Conservation (phyloP, 73 alveolate species). For the Paraurostyla sp. region DNA sequence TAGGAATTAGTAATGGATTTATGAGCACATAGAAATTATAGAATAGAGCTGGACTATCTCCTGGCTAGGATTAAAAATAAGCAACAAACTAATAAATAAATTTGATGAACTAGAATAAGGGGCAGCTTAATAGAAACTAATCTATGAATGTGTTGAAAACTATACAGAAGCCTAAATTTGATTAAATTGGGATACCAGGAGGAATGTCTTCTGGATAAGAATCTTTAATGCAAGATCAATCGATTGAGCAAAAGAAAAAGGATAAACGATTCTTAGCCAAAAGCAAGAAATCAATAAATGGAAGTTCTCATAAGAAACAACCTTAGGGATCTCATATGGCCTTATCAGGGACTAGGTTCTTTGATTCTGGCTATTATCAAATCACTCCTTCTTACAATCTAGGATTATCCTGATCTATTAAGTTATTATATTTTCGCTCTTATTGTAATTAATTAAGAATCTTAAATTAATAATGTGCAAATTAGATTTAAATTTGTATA, state of each 20-base stretch:
- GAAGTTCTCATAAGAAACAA: neutral
- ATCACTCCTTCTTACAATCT: neutral
- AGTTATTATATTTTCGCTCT: too few relatives aligned
- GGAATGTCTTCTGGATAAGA: neutral
- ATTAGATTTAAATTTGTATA: too few relatives aligned
- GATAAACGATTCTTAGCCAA: neutral
- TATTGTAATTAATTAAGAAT: too few relatives aligned
- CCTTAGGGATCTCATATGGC: constrained; percentile 1
- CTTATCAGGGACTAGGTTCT: neutral
- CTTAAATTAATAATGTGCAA: too few relatives aligned
- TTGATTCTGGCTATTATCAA: neutral
- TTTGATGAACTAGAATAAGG: neutral
- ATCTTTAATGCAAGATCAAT: neutral
- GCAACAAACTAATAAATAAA: neutral
- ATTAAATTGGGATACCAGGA: neutral
- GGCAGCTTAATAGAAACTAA: neutral
- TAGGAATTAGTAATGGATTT: constrained; percentile 25
- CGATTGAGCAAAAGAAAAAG: neutral
- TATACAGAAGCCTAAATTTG: neutral
- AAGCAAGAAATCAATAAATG: neutral
- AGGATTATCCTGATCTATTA: neutral
- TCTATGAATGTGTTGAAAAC: neutral
- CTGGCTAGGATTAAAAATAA: neutral
- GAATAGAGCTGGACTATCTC: constrained; percentile 28
- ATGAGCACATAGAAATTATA: constrained; percentile 14